Evolutionary conservation across 2,329 filamentous ascomycete species (phyloP).

Genomic region (Ophiostoma perfectum): DNA sequence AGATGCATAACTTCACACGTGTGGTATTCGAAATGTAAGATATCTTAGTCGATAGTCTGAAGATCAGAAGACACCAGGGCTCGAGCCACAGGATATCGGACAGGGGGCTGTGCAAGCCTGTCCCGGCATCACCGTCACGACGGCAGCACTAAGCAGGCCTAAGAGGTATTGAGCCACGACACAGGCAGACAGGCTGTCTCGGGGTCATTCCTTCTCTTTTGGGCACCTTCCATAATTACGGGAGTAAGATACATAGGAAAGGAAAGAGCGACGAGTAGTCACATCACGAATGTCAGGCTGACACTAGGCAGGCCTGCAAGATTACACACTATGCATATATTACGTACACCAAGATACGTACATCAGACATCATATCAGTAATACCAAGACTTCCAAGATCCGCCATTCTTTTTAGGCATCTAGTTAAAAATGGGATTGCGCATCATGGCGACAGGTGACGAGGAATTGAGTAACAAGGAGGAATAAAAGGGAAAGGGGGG

Average conservation of each 20-base stretch:
- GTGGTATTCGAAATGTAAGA: too few relatives aligned
- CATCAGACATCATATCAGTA: neutral
- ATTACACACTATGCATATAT: neutral
- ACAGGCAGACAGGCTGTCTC: neutral
- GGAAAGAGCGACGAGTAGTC: too few relatives aligned
- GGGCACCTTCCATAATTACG: too few relatives aligned
- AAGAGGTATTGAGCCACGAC: neutral
- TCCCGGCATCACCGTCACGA: neutral
- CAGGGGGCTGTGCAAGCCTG: neutral
- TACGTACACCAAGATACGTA: neutral
- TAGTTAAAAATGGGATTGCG: neutral
- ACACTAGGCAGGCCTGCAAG: too few relatives aligned
- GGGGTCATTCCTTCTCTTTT: neutral
- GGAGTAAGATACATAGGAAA: too few relatives aligned
- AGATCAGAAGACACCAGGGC: too few relatives aligned
- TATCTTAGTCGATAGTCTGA: too few relatives aligned
- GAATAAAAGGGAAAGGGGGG: neutral
- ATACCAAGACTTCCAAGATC: constrained; percentile 2
- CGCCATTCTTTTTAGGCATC: neutral
- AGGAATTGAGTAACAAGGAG: neutral
- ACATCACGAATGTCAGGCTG: too few relatives aligned
- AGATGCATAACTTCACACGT: neutral
- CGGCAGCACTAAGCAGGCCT: neutral
- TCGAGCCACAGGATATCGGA: neutral
- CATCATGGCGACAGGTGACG: too few relatives aligned